Evolutionary conservation across 352 stramenopile genomes (phyloP), one percentile per base, ranked within the genome.

Genomic region (Halophytophthora polymorphica): DNA sequence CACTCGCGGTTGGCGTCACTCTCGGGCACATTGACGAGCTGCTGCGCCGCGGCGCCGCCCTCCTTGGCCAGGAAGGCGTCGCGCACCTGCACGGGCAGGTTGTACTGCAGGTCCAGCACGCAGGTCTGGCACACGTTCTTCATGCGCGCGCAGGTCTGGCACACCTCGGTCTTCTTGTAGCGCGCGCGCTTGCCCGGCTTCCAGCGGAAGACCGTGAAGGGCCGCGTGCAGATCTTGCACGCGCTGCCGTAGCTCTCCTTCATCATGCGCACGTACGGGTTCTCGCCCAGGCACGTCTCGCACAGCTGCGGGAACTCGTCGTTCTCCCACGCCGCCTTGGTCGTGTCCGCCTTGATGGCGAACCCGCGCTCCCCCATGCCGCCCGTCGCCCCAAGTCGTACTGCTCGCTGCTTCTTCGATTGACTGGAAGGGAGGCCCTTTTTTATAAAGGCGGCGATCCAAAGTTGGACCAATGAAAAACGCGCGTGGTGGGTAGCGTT

Each of bases 91-190:
- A 98, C 93, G 0, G 93, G 93, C 33, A 98, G 68, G 65, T 98
- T 97, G 66, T 98, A 99, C 69, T 98, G 93, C 57, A 99, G 73
- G 73, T 99, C 97, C 45, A 99, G 88, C 40, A 99, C 95, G 53
- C 97, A 99, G 0, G 96, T 97, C 79, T 99, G 97, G 71, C 97
- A 99, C 6, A 99, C 95, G 74, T 99, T 99, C 73, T 99, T 99
- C 64, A 98, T 96, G 65, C 97, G 95, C n/a, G 97, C 92, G 71
- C 96, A 99, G 14, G 82, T 97, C 52, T 98, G 88, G 69, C 97
- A 99, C 51, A 99, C 97, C 73, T 97, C 91, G 12, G 97, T 98
- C 77, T 96, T 97, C 76, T 99, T 99, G 72, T 99, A 97, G 23
- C 97, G 90, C 28, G 92, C 96, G 42, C 97, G 92, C 34, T 97